phyloP scores from a whole-genome alignment of 176 grass and related monocot genomes.

The Aegilops sharonensis region DNA sequence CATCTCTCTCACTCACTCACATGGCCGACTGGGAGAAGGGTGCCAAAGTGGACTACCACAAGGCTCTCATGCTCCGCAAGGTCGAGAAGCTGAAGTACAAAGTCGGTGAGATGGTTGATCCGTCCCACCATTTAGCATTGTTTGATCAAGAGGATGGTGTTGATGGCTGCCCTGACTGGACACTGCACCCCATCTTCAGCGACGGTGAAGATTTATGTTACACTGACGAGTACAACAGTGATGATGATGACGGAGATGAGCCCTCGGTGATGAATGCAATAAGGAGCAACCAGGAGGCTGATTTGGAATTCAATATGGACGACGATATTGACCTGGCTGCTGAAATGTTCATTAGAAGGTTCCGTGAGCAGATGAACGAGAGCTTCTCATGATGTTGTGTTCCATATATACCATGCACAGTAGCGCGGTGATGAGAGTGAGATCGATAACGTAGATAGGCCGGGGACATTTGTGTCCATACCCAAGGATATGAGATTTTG shows the following conservation, averaged over 20 bases:
- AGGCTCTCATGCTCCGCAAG: too few relatives aligned
- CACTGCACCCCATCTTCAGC: neutral
- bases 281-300: slow-evolving; percentile 45
- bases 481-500: too few relatives aligned
- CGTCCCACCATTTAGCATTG: neutral
- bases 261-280: slow-evolving; percentile 65
- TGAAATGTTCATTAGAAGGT: slow-evolving; percentile 71
- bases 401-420: neutral
- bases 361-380: slow-evolving; percentile 50
- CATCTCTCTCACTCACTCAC: too few relatives aligned
- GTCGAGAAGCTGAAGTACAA: too few relatives aligned
- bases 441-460: too few relatives aligned
- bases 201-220: neutral
- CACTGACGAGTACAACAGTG: neutral
- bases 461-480: too few relatives aligned
- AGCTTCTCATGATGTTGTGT: slow-evolving; percentile 1
- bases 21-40: neutral
- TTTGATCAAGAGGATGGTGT: neutral
- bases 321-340: slow-evolving; percentile 69
- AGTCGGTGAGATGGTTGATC: neutral
- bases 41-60: neutral
- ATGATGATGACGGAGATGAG: slow-evolving; percentile 7
- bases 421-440: too few relatives aligned
- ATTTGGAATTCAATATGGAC: slow-evolving; percentile 57
- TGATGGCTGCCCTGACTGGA: neutral